phyloP scores from a whole-genome alignment of 164 flowering plant species.

The Platanus orientalis region DNA sequence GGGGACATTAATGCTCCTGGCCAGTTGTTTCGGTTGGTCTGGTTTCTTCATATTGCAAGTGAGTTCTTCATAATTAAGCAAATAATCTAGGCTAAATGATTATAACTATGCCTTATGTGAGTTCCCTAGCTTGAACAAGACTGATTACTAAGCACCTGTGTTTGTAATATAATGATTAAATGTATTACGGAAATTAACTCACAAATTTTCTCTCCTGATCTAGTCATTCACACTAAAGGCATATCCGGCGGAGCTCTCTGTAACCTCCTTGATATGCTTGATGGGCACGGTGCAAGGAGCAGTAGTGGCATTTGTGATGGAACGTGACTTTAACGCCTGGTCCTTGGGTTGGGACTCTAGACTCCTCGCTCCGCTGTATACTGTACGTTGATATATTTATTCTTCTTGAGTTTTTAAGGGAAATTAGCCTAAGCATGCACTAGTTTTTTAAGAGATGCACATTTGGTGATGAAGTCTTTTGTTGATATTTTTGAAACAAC shows the following conservation, averaged over 20 bases:
- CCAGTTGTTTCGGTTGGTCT: slow-evolving; percentile 58
- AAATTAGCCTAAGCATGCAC: no score
- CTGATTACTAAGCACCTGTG: no score
- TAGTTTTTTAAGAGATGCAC: no score
- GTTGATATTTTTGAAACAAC: no score
- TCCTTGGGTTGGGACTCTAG: slow-evolving; percentile 71
- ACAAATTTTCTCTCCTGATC: not conserved
- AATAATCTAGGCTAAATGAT: no score
- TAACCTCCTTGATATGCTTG: slow-evolving; percentile 62
- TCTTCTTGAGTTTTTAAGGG: no score
- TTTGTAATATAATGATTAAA: no score
- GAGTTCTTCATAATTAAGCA: not conserved
- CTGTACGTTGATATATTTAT: slow-evolving; percentile 58
- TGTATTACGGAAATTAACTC: no score
- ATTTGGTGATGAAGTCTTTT: no score
- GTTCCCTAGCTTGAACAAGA: no score
- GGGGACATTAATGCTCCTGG: slow-evolving; percentile 67
- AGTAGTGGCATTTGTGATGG: slow-evolving; percentile 55
- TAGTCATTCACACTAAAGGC: slow-evolving; percentile 66
- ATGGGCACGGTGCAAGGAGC: slow-evolving; percentile 63
- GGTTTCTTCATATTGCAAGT: slow-evolving; percentile 82
- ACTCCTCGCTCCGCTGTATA: slow-evolving; percentile 70
- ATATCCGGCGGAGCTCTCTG: slow-evolving; percentile 84
- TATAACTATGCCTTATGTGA: no score
- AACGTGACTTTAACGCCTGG: slow-evolving; percentile 59